Conservation (phyloP, 164 flowering plant genomes). For the Magnolia kwangsiensis region DNA sequence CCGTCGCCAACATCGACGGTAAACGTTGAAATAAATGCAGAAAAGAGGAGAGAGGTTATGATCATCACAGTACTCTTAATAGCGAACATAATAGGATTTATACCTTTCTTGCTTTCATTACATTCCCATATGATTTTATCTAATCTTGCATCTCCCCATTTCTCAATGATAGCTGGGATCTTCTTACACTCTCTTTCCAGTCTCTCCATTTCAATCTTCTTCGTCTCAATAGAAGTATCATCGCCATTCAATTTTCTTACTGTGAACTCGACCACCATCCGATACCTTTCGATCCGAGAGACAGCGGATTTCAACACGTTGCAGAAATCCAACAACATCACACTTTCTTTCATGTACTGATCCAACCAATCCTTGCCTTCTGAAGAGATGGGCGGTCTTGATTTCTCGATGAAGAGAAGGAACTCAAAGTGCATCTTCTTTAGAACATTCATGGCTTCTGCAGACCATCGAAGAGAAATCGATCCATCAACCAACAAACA, state of each 20-base stretch:
- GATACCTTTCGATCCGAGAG: constrained; percentile 13
- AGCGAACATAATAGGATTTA: constrained; percentile 9
- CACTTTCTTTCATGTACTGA: constrained; percentile 21
- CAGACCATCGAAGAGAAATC: constrained; percentile 18
- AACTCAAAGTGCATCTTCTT: constrained; percentile 18
- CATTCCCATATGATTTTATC: background rate
- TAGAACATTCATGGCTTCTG: constrained; percentile 20
- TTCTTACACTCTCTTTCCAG: constrained; percentile 6
- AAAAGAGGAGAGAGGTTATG: constrained; percentile 15
- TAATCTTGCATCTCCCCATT: background rate
- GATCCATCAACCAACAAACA: constrained; percentile 13
- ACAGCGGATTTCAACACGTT: constrained; percentile 17
- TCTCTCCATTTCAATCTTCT: constrained; percentile 7
- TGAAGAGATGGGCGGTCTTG: constrained; percentile 3
- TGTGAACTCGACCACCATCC: constrained; percentile 14
- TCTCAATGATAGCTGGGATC: background rate
- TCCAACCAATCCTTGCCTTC: constrained; percentile 17
- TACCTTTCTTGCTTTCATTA: constrained; percentile 5
- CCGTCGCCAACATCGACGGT: constrained; percentile 3
- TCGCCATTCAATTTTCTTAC: constrained; percentile 1
- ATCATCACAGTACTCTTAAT: constrained; percentile 9
- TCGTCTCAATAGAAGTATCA: background rate
- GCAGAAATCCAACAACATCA: constrained; percentile 23
- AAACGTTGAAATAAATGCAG: constrained; percentile 12
- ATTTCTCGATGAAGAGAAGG: constrained; percentile 5